Evolutionary conservation across 2,329 filamentous ascomycete species (phyloP).

Genomic region (Geosmithia morbida): DNA sequence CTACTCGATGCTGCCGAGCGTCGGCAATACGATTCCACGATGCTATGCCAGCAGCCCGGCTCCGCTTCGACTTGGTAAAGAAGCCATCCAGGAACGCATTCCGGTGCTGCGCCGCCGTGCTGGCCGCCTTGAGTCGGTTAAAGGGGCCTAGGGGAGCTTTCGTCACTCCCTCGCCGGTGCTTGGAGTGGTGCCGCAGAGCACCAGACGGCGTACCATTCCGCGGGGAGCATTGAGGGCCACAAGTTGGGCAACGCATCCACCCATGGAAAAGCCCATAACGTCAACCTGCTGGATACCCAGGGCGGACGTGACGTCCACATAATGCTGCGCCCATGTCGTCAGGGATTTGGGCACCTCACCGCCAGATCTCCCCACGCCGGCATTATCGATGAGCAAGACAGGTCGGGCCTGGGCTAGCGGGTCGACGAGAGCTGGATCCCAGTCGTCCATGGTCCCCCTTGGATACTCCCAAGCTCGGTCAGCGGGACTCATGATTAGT

Average conservation of each 20-base stretch:
- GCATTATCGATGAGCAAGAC: slow-evolving; percentile 32
- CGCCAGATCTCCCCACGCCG: slow-evolving; percentile 28
- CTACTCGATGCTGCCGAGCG: slow-evolving; percentile 10
- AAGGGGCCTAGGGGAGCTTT: slow-evolving; percentile 15
- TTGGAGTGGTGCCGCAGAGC: slow-evolving; percentile 27
- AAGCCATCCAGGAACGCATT: slow-evolving; percentile 17
- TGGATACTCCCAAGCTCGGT: neutral
- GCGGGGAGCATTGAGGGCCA: slow-evolving; percentile 21
- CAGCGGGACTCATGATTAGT: neutral
- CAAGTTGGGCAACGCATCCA: slow-evolving; percentile 27
- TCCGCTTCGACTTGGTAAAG: slow-evolving; percentile 16
- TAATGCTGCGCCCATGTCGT: slow-evolving; percentile 16
- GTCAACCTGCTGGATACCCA: slow-evolving; percentile 24
- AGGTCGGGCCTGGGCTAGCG: slow-evolving; percentile 22
- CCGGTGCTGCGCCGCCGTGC: slow-evolving; percentile 16
- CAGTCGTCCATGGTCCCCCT: slow-evolving; percentile 23
- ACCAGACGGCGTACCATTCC: slow-evolving; percentile 23
- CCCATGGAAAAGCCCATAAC: slow-evolving; percentile 36
- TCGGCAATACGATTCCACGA: slow-evolving; percentile 18
- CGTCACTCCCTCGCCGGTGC: slow-evolving; percentile 17
- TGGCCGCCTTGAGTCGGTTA: slow-evolving; percentile 15
- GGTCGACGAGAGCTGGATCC: slow-evolving; percentile 29
- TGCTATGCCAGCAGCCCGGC: slow-evolving; percentile 15
- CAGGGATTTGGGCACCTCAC: slow-evolving; percentile 20
- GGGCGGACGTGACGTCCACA: slow-evolving; percentile 18